phyloP scores from a whole-genome alignment of 129 eudicot genomes.

The Saposhnikovia divaricata region DNA sequence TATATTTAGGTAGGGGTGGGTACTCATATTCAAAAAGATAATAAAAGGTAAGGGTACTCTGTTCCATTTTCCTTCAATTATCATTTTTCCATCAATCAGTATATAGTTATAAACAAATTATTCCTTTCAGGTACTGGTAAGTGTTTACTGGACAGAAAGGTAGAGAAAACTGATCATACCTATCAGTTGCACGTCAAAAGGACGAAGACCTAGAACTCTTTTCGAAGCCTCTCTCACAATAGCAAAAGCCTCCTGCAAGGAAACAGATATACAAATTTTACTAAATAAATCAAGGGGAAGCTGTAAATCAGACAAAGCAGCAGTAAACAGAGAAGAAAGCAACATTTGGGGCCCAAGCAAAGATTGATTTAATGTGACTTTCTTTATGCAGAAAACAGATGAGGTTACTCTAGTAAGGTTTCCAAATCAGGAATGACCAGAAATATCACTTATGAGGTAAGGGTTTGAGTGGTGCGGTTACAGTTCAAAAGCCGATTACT shows the following conservation, averaged over 20 bases:
- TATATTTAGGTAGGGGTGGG: neutral
- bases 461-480: neutral
- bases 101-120: neutral
- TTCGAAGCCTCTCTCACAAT: conserved; percentile 90
- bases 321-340: neutral
- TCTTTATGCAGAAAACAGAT: neutral
- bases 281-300: neutral
- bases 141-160: neutral
- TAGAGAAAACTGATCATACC: conserved; percentile 28
- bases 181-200: conserved; percentile 91
- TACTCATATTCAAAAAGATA: too few species aligned
- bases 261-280: conserved; percentile 3
- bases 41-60: neutral
- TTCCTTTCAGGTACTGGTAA: neutral
- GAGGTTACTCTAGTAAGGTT: neutral
- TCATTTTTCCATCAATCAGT: neutral
- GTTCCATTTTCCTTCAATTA: neutral
- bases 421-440: neutral
- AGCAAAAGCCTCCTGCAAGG: conserved; percentile 93
- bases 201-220: conserved; percentile 96
- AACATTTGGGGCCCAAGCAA: neutral
- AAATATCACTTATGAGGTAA: neutral
- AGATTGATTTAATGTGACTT: neutral
- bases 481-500: neutral
- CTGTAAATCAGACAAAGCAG: neutral